Conservation (phyloP, 208 protist genomes). For the Naegleria gruberi region DNA sequence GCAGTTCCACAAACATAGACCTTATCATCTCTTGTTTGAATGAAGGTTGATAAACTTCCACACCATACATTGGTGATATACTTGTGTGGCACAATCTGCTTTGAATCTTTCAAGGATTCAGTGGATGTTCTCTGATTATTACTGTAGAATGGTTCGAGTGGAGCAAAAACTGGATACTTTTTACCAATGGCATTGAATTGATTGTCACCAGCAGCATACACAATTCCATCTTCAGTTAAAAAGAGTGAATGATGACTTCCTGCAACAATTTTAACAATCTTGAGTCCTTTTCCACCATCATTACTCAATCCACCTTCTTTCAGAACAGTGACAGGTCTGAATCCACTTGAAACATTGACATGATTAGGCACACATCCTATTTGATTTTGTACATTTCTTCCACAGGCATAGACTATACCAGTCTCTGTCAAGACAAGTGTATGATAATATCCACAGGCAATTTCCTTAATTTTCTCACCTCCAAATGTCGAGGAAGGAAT, state of each 20-base stretch:
- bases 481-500: background rate
- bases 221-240: background rate
- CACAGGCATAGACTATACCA: background rate
- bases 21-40: background rate
- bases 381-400: constrained; percentile 2
- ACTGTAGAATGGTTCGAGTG: background rate
- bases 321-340: background rate
- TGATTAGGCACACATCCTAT: background rate
- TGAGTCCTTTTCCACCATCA: background rate
- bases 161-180: background rate
- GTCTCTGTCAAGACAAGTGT: background rate
- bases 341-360: background rate
- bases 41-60: background rate
- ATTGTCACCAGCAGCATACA: background rate
- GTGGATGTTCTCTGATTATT: background rate
- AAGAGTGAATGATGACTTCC: background rate
- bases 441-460: constrained; percentile 6
- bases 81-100: background rate
- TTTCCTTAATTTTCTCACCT: background rate
- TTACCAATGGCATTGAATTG: background rate
- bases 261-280: background rate
- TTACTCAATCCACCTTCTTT: background rate
- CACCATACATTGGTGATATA: background rate
- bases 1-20: background rate
- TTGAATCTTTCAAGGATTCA: background rate